phyloP scores from a whole-genome alignment of 768 basidiomycete genomes.

The Leucogyrophana mollusca region DNA sequence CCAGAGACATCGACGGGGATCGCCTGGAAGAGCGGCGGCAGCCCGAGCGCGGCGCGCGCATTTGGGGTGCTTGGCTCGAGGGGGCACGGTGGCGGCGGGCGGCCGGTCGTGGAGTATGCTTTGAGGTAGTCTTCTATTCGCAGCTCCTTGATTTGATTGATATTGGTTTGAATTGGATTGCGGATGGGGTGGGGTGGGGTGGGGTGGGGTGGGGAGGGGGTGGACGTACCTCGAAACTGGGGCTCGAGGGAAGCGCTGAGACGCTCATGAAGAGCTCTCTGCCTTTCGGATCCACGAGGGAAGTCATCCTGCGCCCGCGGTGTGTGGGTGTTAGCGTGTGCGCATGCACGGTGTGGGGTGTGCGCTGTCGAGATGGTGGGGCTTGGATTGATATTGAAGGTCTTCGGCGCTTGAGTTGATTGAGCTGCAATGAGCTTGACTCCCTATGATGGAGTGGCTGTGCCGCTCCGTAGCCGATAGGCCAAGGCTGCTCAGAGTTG shows the following conservation, averaged over 20 bases:
- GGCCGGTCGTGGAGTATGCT: slow-evolving; percentile 45
- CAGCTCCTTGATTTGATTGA: slow-evolving; percentile 45
- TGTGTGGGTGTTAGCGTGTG: too few species aligned
- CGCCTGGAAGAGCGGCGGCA: slow-evolving; percentile 55
- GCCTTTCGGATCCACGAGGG: not conserved
- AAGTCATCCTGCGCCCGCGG: not conserved
- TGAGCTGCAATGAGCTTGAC: too few species aligned
- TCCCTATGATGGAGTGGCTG: too few species aligned
- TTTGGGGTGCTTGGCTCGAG: slow-evolving; percentile 42
- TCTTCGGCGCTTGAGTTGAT: too few species aligned
- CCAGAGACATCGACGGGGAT: slow-evolving; percentile 10
- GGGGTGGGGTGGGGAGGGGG: too few species aligned
- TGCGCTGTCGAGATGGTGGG: too few species aligned
- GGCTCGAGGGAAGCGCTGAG: not conserved
- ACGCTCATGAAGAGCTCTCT: not conserved
- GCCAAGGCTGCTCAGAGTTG: too few species aligned
- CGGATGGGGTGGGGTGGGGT: too few species aligned
- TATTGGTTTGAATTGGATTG: not conserved
- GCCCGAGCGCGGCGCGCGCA: slow-evolving; percentile 43
- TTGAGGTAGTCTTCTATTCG: slow-evolving; percentile 54
- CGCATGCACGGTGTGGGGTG: too few species aligned
- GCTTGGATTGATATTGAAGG: too few species aligned
- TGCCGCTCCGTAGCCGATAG: too few species aligned
- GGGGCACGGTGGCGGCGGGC: slow-evolving; percentile 49
- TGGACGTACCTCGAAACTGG: not conserved